A percentile compares a stretch with the other conserved stretches of the same genome.
These are phyloP conservation scores for Inga leiocalycina DNA, from an alignment of 306 rosid species.

Conservation along the genomic window DNA sequence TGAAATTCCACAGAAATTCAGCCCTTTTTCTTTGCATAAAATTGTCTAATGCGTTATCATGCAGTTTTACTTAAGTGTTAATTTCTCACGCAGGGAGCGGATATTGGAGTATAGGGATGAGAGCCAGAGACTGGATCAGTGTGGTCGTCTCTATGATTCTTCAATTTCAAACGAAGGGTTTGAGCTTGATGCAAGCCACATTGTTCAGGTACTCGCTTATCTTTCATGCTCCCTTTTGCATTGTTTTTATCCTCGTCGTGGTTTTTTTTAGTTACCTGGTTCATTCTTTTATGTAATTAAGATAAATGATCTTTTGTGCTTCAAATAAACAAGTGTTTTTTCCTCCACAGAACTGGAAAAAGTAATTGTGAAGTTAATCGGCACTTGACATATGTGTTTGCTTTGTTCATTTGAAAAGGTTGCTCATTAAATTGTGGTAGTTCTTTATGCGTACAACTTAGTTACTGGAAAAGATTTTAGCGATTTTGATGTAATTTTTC, in stretches of 20 bases:
- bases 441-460: slow-evolving; percentile 5
- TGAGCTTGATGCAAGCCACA: slow-evolving; percentile 86
- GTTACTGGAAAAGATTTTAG: not conserved
- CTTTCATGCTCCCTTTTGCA: not conserved
- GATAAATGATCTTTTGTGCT: not conserved
- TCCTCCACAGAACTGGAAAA: slow-evolving; percentile 2
- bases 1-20: not conserved
- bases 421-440: not conserved
- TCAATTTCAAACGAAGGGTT: slow-evolving; percentile 80
- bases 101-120: slow-evolving; percentile 83
- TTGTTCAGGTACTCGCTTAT: slow-evolving; percentile 70
- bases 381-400: slow-evolving; percentile 3
- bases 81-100: slow-evolving; percentile 63
- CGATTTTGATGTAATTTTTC: slow-evolving; percentile 24
- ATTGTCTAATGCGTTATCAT: not conserved
- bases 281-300: not conserved
- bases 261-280: slow-evolving; percentile 27
- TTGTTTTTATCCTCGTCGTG: not conserved
- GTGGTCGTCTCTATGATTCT: slow-evolving; percentile 89
- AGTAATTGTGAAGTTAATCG: slow-evolving; percentile 15
- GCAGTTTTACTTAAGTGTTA: slow-evolving; percentile 27
- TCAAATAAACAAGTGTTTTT: not conserved
- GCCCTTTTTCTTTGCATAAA: not conserved
- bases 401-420: slow-evolving; percentile 7
- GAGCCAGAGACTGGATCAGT: slow-evolving; percentile 94